phyloP scores from a whole-genome alignment of 495 filamentous ascomycete genomes.

The Penicillium malachiteum region DNA sequence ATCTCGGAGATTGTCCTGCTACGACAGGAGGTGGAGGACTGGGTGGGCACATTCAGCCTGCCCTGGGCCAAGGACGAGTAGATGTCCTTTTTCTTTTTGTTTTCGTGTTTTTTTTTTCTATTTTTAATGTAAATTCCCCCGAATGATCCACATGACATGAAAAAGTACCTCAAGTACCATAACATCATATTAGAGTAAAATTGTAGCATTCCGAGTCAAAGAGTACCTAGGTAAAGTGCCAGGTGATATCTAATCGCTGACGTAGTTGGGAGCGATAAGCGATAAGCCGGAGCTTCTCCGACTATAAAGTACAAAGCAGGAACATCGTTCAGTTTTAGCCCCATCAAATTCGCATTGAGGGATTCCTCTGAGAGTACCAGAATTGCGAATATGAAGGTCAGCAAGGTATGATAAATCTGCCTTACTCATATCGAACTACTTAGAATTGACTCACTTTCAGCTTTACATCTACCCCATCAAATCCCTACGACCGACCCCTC shows the following conservation, averaged over 20 bases:
- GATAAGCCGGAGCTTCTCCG: conserved; percentile 5
- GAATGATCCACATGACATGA: conserved; percentile 22
- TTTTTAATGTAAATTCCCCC: conserved; percentile 25
- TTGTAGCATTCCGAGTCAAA: neutral
- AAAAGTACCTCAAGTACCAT: conserved; percentile 5
- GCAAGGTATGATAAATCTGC: conserved; percentile 37
- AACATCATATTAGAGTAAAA: neutral
- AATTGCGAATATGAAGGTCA: conserved; percentile 30
- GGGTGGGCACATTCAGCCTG: conserved; percentile 88
- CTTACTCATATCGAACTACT: neutral
- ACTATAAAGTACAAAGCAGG: neutral
- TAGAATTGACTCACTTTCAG: conserved; percentile 33
- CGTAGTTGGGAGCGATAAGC: conserved; percentile 4
- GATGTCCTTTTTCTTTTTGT: conserved; percentile 14
- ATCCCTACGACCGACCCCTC: conserved; percentile 64
- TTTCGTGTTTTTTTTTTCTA: conserved; percentile 13
- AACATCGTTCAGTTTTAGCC: neutral
- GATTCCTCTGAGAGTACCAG: too few relatives aligned
- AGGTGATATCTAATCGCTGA: neutral
- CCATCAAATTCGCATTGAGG: neutral
- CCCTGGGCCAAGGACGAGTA: conserved; percentile 69
- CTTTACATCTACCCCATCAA: conserved; percentile 91
- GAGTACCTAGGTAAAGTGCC: too few relatives aligned
- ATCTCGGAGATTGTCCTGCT: conserved; percentile 83
- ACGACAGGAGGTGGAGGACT: conserved; percentile 87